Base-by-base conservation (phyloP, 1,284 basidiomycete genomes). In the Ceratobasidium sp. region DNA sequence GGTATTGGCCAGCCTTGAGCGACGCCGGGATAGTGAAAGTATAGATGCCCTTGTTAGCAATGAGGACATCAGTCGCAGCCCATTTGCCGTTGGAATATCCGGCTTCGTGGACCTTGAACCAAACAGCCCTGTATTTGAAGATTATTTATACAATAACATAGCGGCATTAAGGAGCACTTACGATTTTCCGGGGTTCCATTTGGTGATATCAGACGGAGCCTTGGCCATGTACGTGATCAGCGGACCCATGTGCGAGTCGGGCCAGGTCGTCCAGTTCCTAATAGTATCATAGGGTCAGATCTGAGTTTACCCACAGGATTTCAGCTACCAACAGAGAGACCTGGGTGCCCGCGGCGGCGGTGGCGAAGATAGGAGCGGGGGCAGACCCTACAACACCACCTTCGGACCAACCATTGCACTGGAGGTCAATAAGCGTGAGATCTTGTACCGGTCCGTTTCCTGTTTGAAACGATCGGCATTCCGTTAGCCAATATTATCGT, bases 251-350 rank as follows among this genome's bases (percentile, higher is more conserved):
- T 81, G 80, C 33, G 50, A 77, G 54, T 77, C 70, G 6, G 80
- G 88, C 88, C 88, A 89, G 3, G 85, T 84, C 0, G 88, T 89
- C 88, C 88, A 89, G 81, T 88, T 87, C 33, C 71, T 75, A 17
- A 5, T 56, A 7, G 17, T 20, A 15, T 46, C 15, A 12, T 13
- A 13, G 20, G 20, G 12, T 66, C 20, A 66, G n/a, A 66, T 10
- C 1, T 26, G 17, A 48, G 12, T 50, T 23, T 2, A 10, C 3
- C n/a, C 10, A 15, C 26, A 15, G 9, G 26, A 0, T 52, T 15
- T 20, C 1, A 20, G 26, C 17, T 33, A 20, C 71, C 42, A 17
- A 75, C 71, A 89, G 81, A 20, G 84, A 81, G 38, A 89, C 82
- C 46, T 84, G 80, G 20, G 85, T 84, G 1, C 88, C 88, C 10